Conservation (phyloP, 176 grass and related monocot species). For the Oryza officinalis region DNA sequence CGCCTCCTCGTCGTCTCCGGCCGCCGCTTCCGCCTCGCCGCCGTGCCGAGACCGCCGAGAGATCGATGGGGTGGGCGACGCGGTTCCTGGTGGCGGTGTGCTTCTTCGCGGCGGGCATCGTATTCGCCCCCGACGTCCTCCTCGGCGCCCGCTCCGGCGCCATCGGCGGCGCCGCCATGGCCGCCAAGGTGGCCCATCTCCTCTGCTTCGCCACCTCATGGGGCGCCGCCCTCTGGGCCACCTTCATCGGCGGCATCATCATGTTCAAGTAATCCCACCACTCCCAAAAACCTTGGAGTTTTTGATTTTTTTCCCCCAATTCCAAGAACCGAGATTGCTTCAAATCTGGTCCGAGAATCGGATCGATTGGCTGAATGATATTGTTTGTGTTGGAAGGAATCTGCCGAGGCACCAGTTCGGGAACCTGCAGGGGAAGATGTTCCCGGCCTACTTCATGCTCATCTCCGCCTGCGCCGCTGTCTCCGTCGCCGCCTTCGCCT, state of each 20-base stretch:
- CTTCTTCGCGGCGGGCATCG: constrained; percentile 81
- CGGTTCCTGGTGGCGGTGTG: constrained; percentile 71
- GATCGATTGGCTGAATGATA: background rate
- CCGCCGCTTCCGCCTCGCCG: background rate
- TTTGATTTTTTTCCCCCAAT: background rate
- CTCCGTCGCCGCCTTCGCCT: constrained; percentile 78
- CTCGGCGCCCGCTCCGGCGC: constrained; percentile 43
- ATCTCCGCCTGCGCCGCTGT: constrained; percentile 69
- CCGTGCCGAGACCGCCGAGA: background rate
- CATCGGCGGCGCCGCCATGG: constrained; percentile 39
- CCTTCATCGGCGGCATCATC: constrained; percentile 98
- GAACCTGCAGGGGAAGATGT: constrained; percentile 93
- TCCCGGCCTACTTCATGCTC: constrained; percentile 87
- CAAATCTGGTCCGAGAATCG: background rate
- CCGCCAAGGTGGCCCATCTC: constrained; percentile 83
- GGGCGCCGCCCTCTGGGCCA: constrained; percentile 91
- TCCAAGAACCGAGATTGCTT: background rate
- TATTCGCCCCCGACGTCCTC: constrained; percentile 81
- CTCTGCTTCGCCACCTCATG: constrained; percentile 88
- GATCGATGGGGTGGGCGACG: constrained; percentile 76
- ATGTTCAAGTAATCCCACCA: constrained; percentile 76
- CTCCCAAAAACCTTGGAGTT: background rate
- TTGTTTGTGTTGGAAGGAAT: constrained; percentile 47
- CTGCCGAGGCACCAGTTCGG: constrained; percentile 98
- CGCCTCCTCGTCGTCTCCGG: background rate